These are phyloP conservation scores for Psilocybe subaeruginosa DNA, from an alignment of 768 basidiomycete species.

Conservation along the genomic window DNA sequence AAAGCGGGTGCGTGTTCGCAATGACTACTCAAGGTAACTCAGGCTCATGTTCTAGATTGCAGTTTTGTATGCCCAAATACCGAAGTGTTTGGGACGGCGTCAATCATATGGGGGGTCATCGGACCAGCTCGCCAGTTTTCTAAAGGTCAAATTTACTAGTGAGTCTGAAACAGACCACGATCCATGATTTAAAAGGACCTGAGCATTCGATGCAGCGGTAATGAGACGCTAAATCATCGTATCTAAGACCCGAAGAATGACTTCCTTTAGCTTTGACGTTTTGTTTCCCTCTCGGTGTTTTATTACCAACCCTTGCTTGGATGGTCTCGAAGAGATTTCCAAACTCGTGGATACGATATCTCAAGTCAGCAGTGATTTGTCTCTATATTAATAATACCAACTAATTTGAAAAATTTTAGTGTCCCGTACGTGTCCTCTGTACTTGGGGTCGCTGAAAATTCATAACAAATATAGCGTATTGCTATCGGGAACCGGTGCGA, in stretches of 20 bases:
- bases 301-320: not conserved
- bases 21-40: too few relatives aligned
- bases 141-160: slow-evolving; percentile 55
- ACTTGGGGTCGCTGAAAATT: not conserved
- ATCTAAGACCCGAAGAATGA: not conserved
- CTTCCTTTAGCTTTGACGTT: not conserved
- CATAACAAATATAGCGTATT: not conserved
- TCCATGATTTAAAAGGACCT: not conserved
- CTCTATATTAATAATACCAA: not conserved
- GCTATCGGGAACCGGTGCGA: slow-evolving; percentile 50
- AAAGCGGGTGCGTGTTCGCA: not conserved
- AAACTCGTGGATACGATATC: not conserved
- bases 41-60: not conserved
- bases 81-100: slow-evolving; percentile 55
- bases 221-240: not conserved
- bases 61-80: slow-evolving; percentile 52
- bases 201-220: not conserved
- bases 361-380: not conserved
- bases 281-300: slow-evolving; percentile 14
- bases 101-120: slow-evolving; percentile 59
- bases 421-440: not conserved
- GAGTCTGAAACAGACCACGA: not conserved
- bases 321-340: not conserved
- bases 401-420: not conserved
- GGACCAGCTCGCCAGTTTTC: slow-evolving; percentile 59